Evolutionary conservation across 805 yeast genomes (phyloP).

Genomic region (Candida silvatica): DNA sequence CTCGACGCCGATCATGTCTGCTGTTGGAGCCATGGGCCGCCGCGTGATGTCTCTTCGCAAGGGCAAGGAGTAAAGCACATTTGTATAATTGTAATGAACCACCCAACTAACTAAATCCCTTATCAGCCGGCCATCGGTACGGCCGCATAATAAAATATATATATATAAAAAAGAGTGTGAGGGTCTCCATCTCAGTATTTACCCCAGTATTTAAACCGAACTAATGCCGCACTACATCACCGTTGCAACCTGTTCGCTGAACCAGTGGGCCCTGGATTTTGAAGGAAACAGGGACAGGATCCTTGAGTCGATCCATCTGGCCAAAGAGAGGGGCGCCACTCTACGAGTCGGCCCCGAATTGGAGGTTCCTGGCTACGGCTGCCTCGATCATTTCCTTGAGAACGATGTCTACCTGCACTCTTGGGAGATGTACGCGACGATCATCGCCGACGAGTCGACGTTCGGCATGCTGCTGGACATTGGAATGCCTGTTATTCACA

Average conservation of each 20-base stretch:
- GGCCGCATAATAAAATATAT: too few species aligned
- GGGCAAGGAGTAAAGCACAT: not conserved
- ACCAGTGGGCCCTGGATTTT: conserved; percentile 98
- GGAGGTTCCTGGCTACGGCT: conserved; percentile 91
- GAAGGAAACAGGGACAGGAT: conserved; percentile 96
- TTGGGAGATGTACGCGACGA: conserved; percentile 89
- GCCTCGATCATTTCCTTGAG: conserved; percentile 89
- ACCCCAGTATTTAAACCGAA: not conserved
- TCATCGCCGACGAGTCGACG: conserved; percentile 58
- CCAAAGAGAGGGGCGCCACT: conserved; percentile 68
- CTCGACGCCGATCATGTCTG: conserved; percentile 9
- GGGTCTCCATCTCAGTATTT: too few species aligned
- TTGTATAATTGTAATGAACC: too few species aligned
- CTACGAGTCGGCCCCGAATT: conserved; percentile 96
- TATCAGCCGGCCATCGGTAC: too few species aligned
- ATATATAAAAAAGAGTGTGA: too few species aligned
- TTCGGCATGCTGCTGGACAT: conserved; percentile 77
- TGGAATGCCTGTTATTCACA: conserved; percentile 91
- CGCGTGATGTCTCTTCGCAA: conserved; percentile 20
- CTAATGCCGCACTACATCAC: conserved; percentile 85
- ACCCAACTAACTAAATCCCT: too few species aligned
- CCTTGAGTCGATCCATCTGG: conserved; percentile 65
- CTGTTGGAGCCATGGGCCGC: conserved; percentile 7
- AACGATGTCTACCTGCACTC: conserved; percentile 81
- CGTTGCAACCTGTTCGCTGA: conserved; percentile 86